These are phyloP conservation scores for Claviceps sorghi DNA, from an alignment of 2,329 filamentous ascomycete species.

Conservation along the genomic window DNA sequence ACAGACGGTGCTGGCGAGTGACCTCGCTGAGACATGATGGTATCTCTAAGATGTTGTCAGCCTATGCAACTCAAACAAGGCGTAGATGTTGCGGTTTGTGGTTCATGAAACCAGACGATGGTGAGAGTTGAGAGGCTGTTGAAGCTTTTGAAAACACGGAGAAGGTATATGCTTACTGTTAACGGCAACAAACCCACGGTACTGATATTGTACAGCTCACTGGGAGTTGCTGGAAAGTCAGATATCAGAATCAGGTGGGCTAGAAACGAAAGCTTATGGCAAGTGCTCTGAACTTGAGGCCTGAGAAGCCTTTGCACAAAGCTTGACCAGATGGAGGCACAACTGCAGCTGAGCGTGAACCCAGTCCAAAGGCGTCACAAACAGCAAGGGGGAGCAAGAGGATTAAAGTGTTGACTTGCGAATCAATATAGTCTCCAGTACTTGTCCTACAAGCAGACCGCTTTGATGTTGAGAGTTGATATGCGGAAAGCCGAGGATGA, in stretches of 20 bases:
- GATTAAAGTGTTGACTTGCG: not conserved
- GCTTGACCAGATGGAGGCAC: not conserved
- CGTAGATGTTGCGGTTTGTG: not conserved
- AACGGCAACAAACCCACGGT: not conserved
- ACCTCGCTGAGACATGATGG: constrained; percentile 21
- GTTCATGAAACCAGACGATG: not conserved
- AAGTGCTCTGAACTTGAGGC: not conserved
- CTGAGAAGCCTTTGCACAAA: not conserved
- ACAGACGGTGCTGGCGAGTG: constrained; percentile 11
- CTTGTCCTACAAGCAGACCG: not conserved
- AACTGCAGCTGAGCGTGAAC: not conserved
- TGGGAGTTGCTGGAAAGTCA: no score
- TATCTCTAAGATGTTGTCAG: not conserved
- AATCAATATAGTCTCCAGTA: not conserved
- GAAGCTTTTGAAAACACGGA: not conserved
- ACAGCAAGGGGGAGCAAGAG: not conserved
- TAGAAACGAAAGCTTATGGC: not conserved
- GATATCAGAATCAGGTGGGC: not conserved
- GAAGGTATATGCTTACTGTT: not conserved
- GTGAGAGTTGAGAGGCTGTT: no score
- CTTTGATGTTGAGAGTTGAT: not conserved
- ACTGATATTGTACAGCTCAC: not conserved
- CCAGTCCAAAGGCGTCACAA: not conserved
- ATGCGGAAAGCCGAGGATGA: not conserved
- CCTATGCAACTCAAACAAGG: not conserved